Evolutionary conservation across 1,284 basidiomycete genomes (phyloP).

Genomic region (Moesziomyces aphidis): DNA sequence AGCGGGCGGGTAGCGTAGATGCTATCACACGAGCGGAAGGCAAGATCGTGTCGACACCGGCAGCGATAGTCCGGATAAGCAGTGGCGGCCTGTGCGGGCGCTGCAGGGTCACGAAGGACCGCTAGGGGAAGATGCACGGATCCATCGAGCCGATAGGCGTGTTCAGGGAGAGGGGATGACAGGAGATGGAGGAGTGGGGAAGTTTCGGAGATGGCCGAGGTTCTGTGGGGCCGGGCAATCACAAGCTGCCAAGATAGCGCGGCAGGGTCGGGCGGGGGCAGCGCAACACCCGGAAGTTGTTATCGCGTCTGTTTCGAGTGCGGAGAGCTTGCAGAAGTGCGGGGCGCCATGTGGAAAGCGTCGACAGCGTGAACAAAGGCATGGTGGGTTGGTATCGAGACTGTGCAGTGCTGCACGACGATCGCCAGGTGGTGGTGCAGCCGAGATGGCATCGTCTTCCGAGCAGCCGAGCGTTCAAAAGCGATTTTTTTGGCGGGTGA

Average conservation of each 20-base stretch:
- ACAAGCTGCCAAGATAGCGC: constrained; percentile 23
- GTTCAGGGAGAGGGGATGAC: neutral
- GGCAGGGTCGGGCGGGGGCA: neutral
- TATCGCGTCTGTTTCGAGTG: neutral
- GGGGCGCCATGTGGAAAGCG: constrained; percentile 40
- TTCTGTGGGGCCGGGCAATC: constrained; percentile 41
- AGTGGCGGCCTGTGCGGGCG: neutral
- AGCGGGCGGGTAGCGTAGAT: neutral
- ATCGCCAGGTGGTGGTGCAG: constrained; percentile 12
- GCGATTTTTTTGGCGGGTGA: constrained; percentile 16
- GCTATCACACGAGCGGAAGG: neutral
- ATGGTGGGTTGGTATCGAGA: constrained; percentile 4
- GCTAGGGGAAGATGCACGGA: neutral
- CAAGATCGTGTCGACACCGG: neutral
- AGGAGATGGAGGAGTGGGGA: constrained; percentile 5
- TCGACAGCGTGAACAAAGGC: neutral
- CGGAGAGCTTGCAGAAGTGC: constrained; percentile 15
- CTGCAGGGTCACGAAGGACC: constrained; percentile 26
- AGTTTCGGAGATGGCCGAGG: constrained; percentile 45
- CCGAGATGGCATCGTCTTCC: constrained; percentile 11
- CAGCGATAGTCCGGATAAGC: neutral
- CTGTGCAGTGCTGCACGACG: neutral
- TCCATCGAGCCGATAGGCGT: neutral
- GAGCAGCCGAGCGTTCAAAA: constrained; percentile 22
- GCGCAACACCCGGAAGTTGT: constrained; percentile 28